Evolutionary conservation across 371 early-diverging fungal genomes (phyloP), one percentile per base, ranked within the genome.

Genomic region (Lichtheimia hyalospora): DNA sequence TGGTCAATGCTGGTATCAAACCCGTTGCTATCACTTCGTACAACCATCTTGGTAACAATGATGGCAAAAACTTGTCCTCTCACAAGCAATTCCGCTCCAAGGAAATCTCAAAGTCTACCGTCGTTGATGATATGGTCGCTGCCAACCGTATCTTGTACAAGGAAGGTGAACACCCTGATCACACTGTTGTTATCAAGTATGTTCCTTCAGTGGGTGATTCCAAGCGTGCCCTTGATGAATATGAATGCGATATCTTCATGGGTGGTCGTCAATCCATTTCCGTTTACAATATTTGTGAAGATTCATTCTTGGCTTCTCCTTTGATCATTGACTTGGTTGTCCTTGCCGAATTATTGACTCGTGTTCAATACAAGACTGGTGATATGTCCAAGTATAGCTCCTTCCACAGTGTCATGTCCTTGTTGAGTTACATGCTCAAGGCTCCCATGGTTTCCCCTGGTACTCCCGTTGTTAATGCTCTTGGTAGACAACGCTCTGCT

Each of bases 1-100:
- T 98, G 62, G 96, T 98, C 70, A 92, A 91, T 69, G 96, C 98
- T 53, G 98, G 98, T 71, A 94, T 98, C 85, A 97, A 97, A 86
- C 98, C 98, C 27, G 77, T 96, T 58, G 89, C 92, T 54, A 97
- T 98, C 69, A 94, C 97, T 51, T 89, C 89, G 57, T 98, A 98
- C 88, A 98, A 98, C 84, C 98, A 98, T 73, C 84, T 98, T 69
- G 98, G 98, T 62, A 98, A 98, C 90, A 98, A 98, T 75, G 98
- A 98, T 73, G 98, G 98, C 52, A 89, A 89, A 87, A 98, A 98
- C 86, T 82, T 98, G 77, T 92, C 92, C 24, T 94, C 96, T 42
- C 96, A 94, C 25, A 86, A 90, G 76, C 98, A 98, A 85, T 98
- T 98, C 88, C 88, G 97, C 55, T 90, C 90, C 75, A 98, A 98